Conservation (phyloP, 352 stramenopile species). For the Thalassiosira livingstoniorum region DNA sequence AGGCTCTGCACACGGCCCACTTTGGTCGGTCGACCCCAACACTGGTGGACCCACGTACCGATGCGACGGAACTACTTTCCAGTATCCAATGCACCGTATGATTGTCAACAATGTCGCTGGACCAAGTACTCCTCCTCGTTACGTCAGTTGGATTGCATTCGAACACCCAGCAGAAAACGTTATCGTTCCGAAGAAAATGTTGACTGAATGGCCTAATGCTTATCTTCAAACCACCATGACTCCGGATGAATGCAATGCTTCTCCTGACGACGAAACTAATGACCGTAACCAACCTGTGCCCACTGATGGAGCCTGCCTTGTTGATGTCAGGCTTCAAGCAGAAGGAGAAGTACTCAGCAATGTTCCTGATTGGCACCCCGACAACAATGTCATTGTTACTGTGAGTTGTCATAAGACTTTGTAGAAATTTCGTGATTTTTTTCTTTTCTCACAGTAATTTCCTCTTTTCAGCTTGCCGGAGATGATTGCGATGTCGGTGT, state of each 20-base stretch:
- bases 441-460: background rate
- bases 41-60: background rate
- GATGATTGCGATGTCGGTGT: background rate
- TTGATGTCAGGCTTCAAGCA: background rate
- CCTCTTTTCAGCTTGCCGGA: background rate
- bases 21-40: conserved; percentile 1
- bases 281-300: background rate
- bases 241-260: background rate
- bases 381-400: conserved; percentile 12
- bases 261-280: background rate
- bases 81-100: background rate
- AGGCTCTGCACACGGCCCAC: background rate
- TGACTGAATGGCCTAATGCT: background rate
- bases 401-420: no score
- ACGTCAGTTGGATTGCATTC: background rate
- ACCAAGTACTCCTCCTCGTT: background rate
- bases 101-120: background rate
- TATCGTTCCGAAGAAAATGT: background rate
- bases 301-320: background rate
- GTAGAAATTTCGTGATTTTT: no score
- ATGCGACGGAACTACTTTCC: background rate
- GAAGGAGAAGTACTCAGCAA: background rate
- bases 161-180: background rate
- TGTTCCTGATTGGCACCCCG: conserved; percentile 3
- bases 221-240: background rate